Evolutionary conservation across 352 stramenopile genomes (phyloP), one percentile per base, ranked within the genome.

Genomic region (Pythium biforme): DNA sequence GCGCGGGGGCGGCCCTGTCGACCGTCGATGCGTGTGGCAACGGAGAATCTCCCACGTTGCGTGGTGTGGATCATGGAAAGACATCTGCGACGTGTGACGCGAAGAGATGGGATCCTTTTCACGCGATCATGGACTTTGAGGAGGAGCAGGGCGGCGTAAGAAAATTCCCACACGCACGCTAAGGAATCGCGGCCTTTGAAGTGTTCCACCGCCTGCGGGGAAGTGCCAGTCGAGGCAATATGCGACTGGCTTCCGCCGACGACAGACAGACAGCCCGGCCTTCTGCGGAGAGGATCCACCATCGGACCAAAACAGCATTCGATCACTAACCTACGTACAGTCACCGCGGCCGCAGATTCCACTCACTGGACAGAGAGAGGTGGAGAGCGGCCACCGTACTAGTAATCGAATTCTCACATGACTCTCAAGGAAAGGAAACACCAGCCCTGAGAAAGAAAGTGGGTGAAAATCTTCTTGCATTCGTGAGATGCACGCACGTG

Each of bases 1-100:
- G 34, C 34, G 34, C 34, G 6, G 29, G 4, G 5, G 34, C 34
- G 9, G 14, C 2, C 9, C 34, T 14, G 34, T 40, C 14, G 34
- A 40, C 34, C 15, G 34, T 19, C 34, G 34, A 40, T 40, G 34
- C 34, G 34, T 40, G 34, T 14, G 14, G 34, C 9, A 40, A 34
- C 5, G 10, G 34, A 33, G 34, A 40, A 40, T 40, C 34, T 40
- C 34, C 5, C 6, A 40, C 6, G 34, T 17, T 9, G 34, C 14
- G 6, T 17, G 9, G 34, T 37, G 25, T n/a, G n/a, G n/a, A n/a
- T n/a, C n/a, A n/a, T n/a, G n/a, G n/a, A n/a, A n/a, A n/a, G n/a
- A n/a, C n/a, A 52, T 34, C 46, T 37, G 46, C 46, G 45, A 52
- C 45, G 45, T 52, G 45, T 52, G 45, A 52, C 45, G 19, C 43